phyloP scores from a whole-genome alignment of 1,139 yeast species.

The Zygoascus sp. region DNA sequence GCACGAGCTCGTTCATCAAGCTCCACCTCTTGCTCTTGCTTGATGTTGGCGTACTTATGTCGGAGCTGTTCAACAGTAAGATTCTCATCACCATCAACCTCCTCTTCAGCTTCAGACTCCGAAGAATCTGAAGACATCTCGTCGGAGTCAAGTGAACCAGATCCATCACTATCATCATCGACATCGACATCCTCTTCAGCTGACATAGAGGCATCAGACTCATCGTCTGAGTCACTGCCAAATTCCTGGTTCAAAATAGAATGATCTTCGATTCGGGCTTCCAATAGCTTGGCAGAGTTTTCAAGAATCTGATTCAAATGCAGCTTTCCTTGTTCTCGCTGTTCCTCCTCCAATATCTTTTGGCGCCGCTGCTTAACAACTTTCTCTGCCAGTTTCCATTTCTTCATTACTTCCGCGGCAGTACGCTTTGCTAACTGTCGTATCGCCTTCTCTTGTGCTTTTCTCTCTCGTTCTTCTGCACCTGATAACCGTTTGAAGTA shows the following conservation, averaged over 20 bases:
- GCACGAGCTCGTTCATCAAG: constrained; percentile 26
- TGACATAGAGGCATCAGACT: constrained; percentile 21
- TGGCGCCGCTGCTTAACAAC: constrained; percentile 50
- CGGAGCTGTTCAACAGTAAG: constrained; percentile 63
- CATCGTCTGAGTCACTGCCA: constrained; percentile 20
- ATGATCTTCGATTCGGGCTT: constrained; percentile 60
- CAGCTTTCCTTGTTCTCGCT: constrained; percentile 75
- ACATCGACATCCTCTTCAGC: constrained; percentile 28
- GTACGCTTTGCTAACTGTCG: constrained; percentile 71
- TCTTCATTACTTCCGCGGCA: constrained; percentile 76
- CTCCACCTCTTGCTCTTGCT: constrained; percentile 24
- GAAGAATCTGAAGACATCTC: constrained; percentile 21
- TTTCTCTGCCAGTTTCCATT: constrained; percentile 88
- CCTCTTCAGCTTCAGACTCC: constrained; percentile 33
- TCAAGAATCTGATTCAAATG: constrained; percentile 86
- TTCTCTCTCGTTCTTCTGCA: constrained; percentile 78
- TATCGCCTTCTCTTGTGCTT: constrained; percentile 49
- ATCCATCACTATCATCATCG: constrained; percentile 26
- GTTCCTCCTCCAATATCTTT: constrained; percentile 40
- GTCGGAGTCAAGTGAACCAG: constrained; percentile 22
- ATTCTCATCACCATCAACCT: constrained; percentile 44
- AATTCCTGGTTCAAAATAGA: constrained; percentile 23
- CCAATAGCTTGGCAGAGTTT: constrained; percentile 84
- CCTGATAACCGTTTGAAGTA: constrained; percentile 85
- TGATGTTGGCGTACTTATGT: constrained; percentile 56